Evolutionary conservation across 2,329 filamentous ascomycete genomes (phyloP), one percentile per base, ranked within the genome.

Genomic region (Capronia epimyces): DNA sequence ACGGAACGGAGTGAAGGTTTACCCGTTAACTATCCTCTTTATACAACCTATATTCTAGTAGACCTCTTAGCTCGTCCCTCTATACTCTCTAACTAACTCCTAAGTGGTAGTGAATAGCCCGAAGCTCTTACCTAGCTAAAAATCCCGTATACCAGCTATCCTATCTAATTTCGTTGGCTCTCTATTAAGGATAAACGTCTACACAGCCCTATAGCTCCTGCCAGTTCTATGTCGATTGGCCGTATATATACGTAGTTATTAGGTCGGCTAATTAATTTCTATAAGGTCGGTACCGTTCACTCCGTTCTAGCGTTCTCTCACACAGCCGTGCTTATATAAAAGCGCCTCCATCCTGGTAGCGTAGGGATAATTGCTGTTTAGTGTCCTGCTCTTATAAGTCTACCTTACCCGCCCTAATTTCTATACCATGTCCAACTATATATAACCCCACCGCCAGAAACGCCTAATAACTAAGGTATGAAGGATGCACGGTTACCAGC

Each of bases 341-440:
- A 45, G 40, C 42, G 41, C 31, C 29, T 50, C 41, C 20, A 50
- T 50, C 41, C 48, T 50, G 22, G 48, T 50, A 50, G 48, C 48
- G 48, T 45, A 50, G 40, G 41, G 41, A 45, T 25, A 45, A 40
- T 45, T 50, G 7, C 29, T 32, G 18, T 50, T 50, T 27, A 36
- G 31, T 41, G 47, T 37, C 27, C 21, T 50, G 29, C 39, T 21
- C 25, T 10, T 27, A 44, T 50, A 15, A 27, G 41, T 49, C 43
- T 44, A 12, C 20, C 40, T 43, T 24, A 49, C 46, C 46, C 2
- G 37, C 46, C 37, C 36, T 10, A 46, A 43, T 43, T 49, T 40
- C 40, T 32, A 37, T 27, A 16, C 46, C 25, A 40, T 49, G 37
- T 29, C 43, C 27, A 16, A 32, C 25, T 29, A 29, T 7, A 12